These are phyloP conservation scores for Ananas comosus DNA, from an alignment of 176 grass and related monocot species.

Conservation along the genomic window DNA sequence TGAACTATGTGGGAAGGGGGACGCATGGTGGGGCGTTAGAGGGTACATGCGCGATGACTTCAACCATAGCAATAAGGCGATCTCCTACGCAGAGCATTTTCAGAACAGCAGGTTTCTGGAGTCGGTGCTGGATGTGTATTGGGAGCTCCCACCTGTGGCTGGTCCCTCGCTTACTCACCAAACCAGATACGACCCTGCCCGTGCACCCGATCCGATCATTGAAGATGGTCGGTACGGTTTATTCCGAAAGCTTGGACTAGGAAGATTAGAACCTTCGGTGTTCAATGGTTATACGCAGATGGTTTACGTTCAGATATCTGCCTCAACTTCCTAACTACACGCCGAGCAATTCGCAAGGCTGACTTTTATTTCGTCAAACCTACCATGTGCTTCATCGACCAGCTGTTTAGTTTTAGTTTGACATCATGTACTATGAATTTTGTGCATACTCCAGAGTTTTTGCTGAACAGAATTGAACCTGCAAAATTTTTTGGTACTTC, in stretches of 20 bases:
- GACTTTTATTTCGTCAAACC: neutral
- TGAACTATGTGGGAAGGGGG: constrained; percentile 57
- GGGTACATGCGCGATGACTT: constrained; percentile 77
- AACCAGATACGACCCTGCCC: constrained; percentile 84
- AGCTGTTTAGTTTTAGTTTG: neutral
- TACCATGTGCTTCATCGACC: neutral
- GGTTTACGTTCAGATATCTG: constrained; percentile 67
- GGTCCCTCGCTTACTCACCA: constrained; percentile 91
- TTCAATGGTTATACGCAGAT: constrained; percentile 95
- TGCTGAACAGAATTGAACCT: no score
- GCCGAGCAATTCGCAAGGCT: neutral
- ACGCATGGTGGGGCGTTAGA: constrained; percentile 85
- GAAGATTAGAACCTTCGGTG: constrained; percentile 50
- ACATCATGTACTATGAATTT: neutral
- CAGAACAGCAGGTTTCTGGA: constrained; percentile 70
- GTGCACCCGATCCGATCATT: constrained; percentile 60
- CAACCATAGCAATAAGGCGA: constrained; percentile 63
- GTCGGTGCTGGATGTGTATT: constrained; percentile 69
- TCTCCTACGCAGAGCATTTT: constrained; percentile 75
- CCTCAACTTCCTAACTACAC: neutral
- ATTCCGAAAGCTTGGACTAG: constrained; percentile 60
- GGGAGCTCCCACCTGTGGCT: constrained; percentile 82
- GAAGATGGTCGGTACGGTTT: constrained; percentile 59
- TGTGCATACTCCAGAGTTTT: neutral
- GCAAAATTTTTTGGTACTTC: no score